Base-by-base conservation (phyloP, 352 stramenopile species). In the Elongisporangium undulatum region DNA sequence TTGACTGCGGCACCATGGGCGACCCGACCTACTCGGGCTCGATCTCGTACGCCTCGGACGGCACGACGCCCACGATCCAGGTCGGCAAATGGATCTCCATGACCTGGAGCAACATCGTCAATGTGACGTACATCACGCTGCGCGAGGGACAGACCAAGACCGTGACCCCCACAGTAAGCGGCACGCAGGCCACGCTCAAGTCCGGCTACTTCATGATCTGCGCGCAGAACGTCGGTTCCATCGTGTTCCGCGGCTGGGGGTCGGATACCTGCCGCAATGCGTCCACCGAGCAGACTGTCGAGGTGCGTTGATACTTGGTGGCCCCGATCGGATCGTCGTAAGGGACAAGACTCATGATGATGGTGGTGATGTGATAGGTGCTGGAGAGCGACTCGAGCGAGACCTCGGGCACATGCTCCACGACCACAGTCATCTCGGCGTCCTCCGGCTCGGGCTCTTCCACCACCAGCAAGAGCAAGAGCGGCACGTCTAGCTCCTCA, bases 61-160 rank as follows among this genome's bases (percentile, higher is more conserved):
- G 82, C 23, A 66, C 76, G 0, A 89, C 82, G 21, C 77, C 80
- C 1, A 53, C 77, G 13, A 66, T 86, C n/a, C 71, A 68, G 26
- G 71, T 67, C 8, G 82, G 82, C 41, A 78, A 58, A 49, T 87
- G 69, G 59, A 65, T 91, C 53, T 73, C 72, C 23, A 75, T 91
- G 22, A 66, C 75, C 8, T 91, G 77, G 75, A 62, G 57, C 49
- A 59, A 62, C 26, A 59, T 80, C 21, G 53, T 51, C 34, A 84
- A 86, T 59, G 82, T 91, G n/a, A 91, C 82, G 19, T 91, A 79
- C 67, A 61, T 87, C 26, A 64, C 70, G 41, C 67, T 89, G 58
- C 81, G 82, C 34, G 57, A 61, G 15, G 77, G 77, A 15, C 82
- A 91, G 66, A 88, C 85, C 69, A 89, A 89, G 67, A 85, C 69